Conservation (phyloP, 768 basidiomycete genomes). For the Lentinula edodes region DNA sequence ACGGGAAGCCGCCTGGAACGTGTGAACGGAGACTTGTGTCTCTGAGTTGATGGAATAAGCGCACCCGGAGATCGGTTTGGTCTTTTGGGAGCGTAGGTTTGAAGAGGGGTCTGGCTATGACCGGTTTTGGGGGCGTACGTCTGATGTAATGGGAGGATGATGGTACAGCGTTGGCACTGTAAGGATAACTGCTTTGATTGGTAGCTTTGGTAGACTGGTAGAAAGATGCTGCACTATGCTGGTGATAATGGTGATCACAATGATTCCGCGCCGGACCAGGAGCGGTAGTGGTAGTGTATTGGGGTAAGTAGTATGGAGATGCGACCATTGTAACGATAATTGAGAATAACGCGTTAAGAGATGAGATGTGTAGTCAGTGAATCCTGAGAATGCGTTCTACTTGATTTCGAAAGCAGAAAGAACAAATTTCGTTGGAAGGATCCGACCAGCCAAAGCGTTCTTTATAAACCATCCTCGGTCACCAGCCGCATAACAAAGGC, state of each 20-base stretch:
- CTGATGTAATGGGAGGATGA: background rate
- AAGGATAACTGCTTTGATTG: background rate
- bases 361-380: background rate
- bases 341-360: background rate
- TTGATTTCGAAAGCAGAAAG: too few relatives aligned
- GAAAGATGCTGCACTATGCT: background rate
- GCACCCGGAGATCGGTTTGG: background rate
- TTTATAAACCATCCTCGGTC: background rate
- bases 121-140: background rate
- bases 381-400: background rate
- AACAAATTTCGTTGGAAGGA: background rate
- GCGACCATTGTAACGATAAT: background rate
- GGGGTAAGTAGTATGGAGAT: background rate
- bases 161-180: background rate
- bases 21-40: slow-evolving; percentile 20
- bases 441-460: background rate
- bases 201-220: background rate
- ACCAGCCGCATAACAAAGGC: background rate
- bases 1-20: slow-evolving; percentile 32
- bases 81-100: slow-evolving; percentile 1
- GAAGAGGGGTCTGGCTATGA: background rate
- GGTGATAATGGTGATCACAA: background rate
- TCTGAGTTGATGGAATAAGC: slow-evolving; percentile 18
- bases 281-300: background rate
- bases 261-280: background rate